Percentiles rank a stretch among this genome's conserved stretches.
phyloP scores from a whole-genome alignment of 73 alveolate species.

The Paramecium octaurelia region DNA sequence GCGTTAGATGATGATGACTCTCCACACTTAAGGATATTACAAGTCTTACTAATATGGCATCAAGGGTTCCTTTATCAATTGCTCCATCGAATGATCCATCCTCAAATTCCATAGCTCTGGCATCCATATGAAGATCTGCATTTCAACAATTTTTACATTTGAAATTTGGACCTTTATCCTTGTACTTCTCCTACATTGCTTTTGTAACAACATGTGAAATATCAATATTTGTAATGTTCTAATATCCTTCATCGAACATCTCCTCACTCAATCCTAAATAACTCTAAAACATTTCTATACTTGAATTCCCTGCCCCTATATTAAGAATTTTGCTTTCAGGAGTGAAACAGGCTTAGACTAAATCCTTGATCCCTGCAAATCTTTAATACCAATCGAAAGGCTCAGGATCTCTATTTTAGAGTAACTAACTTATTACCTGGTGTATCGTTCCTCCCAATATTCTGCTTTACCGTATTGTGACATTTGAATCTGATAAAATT shows the following conservation, averaged over 20 bases:
- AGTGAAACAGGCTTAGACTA: constrained; percentile 80
- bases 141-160: constrained; percentile 46
- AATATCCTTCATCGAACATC: constrained; percentile 96
- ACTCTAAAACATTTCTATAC: not conserved
- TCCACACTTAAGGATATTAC: constrained; percentile 76
- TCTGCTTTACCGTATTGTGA: constrained; percentile 96
- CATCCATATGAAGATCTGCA: constrained; percentile 84
- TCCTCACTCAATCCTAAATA: constrained; percentile 91
- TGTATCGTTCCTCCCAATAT: constrained; percentile 97
- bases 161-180: constrained; percentile 93
- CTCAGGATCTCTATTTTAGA: constrained; percentile 84
- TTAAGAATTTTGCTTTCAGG: constrained; percentile 90
- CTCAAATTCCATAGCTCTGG: constrained; percentile 84
- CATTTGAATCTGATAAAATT: constrained; percentile 60
- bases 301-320: constrained; percentile 96
- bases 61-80: constrained; percentile 94
- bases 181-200: constrained; percentile 91
- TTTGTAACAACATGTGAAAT: constrained; percentile 90
- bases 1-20: constrained; percentile 94
- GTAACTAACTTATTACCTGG: constrained; percentile 63
- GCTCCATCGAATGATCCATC: constrained; percentile 92
- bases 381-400: constrained; percentile 97
- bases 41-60: constrained; percentile 73
- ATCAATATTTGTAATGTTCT: constrained; percentile 91
- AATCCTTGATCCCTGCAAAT: constrained; percentile 92